These are phyloP conservation scores for Rhytidhysteron rufulum DNA, from an alignment of 2,329 filamentous ascomycete genomes.

Conservation along the genomic window DNA sequence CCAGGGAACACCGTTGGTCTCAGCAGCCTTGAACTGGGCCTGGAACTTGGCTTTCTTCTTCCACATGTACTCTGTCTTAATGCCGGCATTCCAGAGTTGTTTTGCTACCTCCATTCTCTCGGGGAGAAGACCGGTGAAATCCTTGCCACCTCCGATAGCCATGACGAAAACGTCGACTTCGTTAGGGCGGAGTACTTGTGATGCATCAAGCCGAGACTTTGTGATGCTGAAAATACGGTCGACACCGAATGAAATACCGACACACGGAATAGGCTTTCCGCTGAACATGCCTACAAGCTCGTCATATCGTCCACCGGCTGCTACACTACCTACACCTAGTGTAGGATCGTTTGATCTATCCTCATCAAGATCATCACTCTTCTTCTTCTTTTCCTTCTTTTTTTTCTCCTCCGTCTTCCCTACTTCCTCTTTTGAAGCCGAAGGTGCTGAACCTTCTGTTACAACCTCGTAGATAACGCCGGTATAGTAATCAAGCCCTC, in stretches of 20 bases:
- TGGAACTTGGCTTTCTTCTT: conserved; percentile 88
- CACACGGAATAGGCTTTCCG: conserved; percentile 84
- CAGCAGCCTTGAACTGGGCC: conserved; percentile 87
- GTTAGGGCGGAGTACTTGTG: conserved; percentile 57
- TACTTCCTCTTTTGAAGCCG: conserved; percentile 36
- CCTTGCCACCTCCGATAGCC: conserved; percentile 85
- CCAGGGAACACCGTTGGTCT: conserved; percentile 74
- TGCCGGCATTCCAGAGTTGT: conserved; percentile 77
- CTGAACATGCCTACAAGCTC: conserved; percentile 93
- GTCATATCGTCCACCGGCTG: conserved; percentile 88
- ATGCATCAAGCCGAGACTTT: conserved; percentile 68
- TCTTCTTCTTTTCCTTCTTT: conserved; percentile 29
- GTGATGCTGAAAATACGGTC: conserved; percentile 94
- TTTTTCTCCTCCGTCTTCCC: conserved; percentile 45
- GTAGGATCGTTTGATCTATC: conserved; percentile 76
- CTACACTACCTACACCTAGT: conserved; percentile 80
- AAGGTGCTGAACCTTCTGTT: conserved; percentile 69
- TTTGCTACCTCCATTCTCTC: conserved; percentile 80
- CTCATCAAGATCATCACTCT: conserved; percentile 46
- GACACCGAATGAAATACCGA: conserved; percentile 89
- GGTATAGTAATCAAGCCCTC: conserved; percentile 91
- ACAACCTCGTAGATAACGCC: conserved; percentile 88
- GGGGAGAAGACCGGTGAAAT: conserved; percentile 72
- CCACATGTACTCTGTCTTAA: conserved; percentile 87
- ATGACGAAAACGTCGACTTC: conserved; percentile 92